Percentiles rank a stretch among this genome's conserved stretches.
These are phyloP conservation scores for Dothiorella sarmentorum DNA, from an alignment of 2,329 filamentous ascomycete species.

Conservation along the genomic window DNA sequence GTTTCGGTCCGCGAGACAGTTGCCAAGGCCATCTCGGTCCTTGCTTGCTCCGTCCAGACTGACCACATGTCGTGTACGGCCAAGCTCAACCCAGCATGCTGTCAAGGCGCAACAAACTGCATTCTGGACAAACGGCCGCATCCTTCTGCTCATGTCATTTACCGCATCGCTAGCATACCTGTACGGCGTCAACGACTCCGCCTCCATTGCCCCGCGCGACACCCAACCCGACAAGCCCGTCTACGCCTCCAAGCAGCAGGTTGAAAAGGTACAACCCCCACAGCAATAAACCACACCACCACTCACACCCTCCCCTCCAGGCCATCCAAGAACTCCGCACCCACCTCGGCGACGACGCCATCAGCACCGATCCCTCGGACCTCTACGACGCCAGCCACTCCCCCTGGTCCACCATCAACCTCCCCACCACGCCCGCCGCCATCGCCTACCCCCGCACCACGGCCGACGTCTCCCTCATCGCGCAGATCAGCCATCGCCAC, in stretches of 20 bases:
- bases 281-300: no score
- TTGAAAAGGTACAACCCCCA: no score
- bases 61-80: constrained; percentile 26
- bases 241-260: constrained; percentile 50
- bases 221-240: constrained; percentile 29
- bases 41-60: constrained; percentile 21
- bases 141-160: constrained; percentile 47
- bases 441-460: constrained; percentile 63
- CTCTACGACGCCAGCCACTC: constrained; percentile 65
- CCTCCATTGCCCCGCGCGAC: constrained; percentile 27
- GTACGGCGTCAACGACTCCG: constrained; percentile 42
- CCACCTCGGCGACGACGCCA: constrained; percentile 55
- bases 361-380: constrained; percentile 63
- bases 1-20: constrained; percentile 30
- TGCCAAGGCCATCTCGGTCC: constrained; percentile 24
- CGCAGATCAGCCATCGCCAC: constrained; percentile 71
- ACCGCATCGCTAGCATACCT: constrained; percentile 52
- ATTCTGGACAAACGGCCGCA: constrained; percentile 49
- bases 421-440: constrained; percentile 59
- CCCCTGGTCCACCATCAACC: constrained; percentile 68
- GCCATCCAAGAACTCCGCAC: constrained; percentile 55
- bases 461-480: constrained; percentile 63
- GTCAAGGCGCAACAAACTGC: constrained; percentile 27
- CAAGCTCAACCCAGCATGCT: constrained; percentile 26
- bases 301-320: no score